These are phyloP conservation scores for Sequoiadendron giganteum DNA, from an alignment of 75 land plant genomes.

Conservation along the genomic window DNA sequence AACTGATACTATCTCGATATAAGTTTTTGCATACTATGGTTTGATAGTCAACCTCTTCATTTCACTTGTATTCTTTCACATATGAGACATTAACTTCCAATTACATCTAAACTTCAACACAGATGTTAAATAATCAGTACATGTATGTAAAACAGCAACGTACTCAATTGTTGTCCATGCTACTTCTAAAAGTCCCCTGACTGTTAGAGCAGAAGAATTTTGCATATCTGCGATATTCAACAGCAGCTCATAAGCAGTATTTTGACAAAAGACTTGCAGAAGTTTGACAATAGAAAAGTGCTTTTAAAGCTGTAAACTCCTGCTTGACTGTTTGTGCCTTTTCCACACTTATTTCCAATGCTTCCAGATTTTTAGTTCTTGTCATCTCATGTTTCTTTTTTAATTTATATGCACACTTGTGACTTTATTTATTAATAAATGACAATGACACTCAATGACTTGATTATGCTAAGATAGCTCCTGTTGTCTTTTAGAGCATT, in stretches of 20 bases:
- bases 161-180: too few relatives aligned
- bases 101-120: not conserved
- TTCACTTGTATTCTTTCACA: not conserved
- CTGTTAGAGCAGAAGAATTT: not conserved
- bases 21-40: too few relatives aligned
- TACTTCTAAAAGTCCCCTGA: not conserved
- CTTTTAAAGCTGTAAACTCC: not conserved
- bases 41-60: too few relatives aligned
- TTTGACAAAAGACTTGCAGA: not conserved
- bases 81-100: not conserved
- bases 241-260: too few relatives aligned
- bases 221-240: not conserved
- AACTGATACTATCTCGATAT: too few relatives aligned
- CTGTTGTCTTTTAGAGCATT: not conserved
- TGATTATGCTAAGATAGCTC: not conserved
- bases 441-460: not conserved
- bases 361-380: not conserved
- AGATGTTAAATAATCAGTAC: too few relatives aligned
- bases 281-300: not conserved
- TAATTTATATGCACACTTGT: too few relatives aligned
- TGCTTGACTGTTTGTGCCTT: not conserved
- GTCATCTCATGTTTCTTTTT: not conserved
- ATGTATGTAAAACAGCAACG: too few relatives aligned
- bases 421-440: too few relatives aligned
- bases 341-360: not conserved